Evolutionary conservation across 352 stramenopile genomes (phyloP), one percentile per base, ranked within the genome.

Genomic region (Phytophthora constricta): DNA sequence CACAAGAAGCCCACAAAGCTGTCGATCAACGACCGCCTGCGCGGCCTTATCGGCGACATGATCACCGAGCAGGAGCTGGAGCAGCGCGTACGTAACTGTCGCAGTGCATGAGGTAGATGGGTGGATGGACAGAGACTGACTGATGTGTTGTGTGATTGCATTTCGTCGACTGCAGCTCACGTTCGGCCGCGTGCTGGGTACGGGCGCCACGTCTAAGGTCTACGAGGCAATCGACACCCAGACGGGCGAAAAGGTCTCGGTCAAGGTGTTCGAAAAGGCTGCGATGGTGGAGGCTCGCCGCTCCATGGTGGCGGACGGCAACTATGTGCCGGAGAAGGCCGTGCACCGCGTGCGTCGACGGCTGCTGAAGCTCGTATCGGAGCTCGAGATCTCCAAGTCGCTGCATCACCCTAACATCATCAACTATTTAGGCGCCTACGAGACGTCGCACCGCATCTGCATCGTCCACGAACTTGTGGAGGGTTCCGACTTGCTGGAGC

Each of bases 191-290:
- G 27, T 92, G 27, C 66, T 93, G 19, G 87, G 87, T 42, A 88
- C 68, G 16, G 87, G 87, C 63, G 85, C 87, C 45, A 95, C 87
- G 31, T 85, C 84, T 39, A 92, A 89, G 57, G 87, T 95, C 33
- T 93, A 83, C 28, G 82, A 81, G 23, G 87, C 85, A 0, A 63
- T 89, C 34, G 80, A 93, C 50, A 79, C 77, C 4, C 31, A 14
- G 3, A 82, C 80, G 3, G 80, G 79, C 8, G 20, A 74, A 9
- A 61, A 78, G 28, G 83, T 95, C 4, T 88, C 87, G 0, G 73
- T 95, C 28, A 95, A 95, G 56, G 84, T 92, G 2, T 95, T 95
- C 58, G 84, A 93, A 74, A 95, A 95, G 72, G 85, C 80, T 11
- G 55, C 79, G 37, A 90, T 95, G 85, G 80, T 95, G 46, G 87